phyloP scores from a whole-genome alignment of 495 filamentous ascomycete genomes.

The Penicillium turbatum region DNA sequence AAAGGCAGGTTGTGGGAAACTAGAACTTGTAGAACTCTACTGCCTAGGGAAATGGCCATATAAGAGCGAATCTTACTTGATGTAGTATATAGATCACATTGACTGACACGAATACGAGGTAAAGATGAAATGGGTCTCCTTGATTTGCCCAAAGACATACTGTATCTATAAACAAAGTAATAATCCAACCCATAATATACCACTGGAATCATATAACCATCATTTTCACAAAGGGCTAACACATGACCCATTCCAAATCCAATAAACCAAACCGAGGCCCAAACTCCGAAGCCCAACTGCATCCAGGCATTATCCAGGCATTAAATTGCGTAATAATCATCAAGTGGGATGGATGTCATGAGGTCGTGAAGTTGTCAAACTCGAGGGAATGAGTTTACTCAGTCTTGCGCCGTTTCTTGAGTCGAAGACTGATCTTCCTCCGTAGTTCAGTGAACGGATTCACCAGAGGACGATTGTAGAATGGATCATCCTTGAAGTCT shows the following conservation, averaged over 20 bases:
- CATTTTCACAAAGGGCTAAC: background rate
- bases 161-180: background rate
- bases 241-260: background rate
- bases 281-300: conserved; percentile 1
- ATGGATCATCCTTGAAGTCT: conserved; percentile 47
- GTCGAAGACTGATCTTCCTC: conserved; percentile 33
- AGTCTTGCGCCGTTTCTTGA: conserved; percentile 30
- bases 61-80: too few species aligned
- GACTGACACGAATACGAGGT: background rate
- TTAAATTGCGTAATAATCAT: conserved; percentile 1
- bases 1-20: background rate
- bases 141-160: background rate
- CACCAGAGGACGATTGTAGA: conserved; percentile 35
- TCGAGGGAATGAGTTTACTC: conserved; percentile 10
- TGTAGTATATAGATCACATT: background rate
- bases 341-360: background rate
- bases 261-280: background rate
- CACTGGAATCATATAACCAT: background rate
- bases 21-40: too few species aligned
- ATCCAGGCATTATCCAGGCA: conserved; percentile 2
- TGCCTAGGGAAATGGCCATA: too few species aligned
- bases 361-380: conserved; percentile 10
- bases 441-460: conserved; percentile 33
- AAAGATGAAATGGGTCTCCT: background rate
- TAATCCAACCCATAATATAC: background rate